Percentiles rank a stretch among this genome's conserved stretches.
These are phyloP conservation scores for Solanum hybrid DNA, from an alignment of 305 asterid species.

Conservation along the genomic window DNA sequence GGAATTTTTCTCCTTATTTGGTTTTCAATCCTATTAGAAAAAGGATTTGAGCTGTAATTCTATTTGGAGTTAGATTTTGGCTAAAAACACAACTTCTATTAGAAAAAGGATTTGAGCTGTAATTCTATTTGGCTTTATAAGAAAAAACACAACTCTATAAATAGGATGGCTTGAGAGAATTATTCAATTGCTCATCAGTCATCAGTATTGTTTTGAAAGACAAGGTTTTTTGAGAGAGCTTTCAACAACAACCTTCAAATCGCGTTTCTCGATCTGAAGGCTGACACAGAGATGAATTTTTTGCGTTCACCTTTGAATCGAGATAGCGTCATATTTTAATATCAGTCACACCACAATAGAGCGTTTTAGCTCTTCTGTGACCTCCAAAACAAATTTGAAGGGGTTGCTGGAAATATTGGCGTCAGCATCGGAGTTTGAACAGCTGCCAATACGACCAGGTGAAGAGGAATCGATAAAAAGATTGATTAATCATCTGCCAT, in stretches of 20 bases:
- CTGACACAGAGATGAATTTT: slow-evolving; percentile 73
- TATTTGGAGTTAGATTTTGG: not conserved
- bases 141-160: not conserved
- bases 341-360: slow-evolving; percentile 88
- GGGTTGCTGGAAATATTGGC: slow-evolving; percentile 80
- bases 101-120: not conserved
- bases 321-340: slow-evolving; percentile 81
- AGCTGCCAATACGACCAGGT: slow-evolving; percentile 77
- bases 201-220: not conserved
- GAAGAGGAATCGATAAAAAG: slow-evolving; percentile 76
- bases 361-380: slow-evolving; percentile 78
- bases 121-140: not conserved
- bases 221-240: not conserved
- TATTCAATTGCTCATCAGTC: not conserved
- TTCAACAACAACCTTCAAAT: not conserved
- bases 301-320: slow-evolving; percentile 50
- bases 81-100: not conserved
- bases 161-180: not conserved
- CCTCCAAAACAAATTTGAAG: slow-evolving; percentile 74
- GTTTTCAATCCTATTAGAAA: not conserved
- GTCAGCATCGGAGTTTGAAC: slow-evolving; percentile 86
- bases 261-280: too few relatives aligned
- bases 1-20: not conserved
- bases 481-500: slow-evolving; percentile 70
- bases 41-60: not conserved